Conservation (phyloP, 129 eudicot species). For the Daucus carota region DH1_v3.0 NC_030388.2:14382501-14383000, state of each 20-base stretch:
- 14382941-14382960: not conserved
- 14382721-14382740: not conserved
- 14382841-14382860: slow-evolving; percentile 61
- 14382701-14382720: not conserved
- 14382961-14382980: not conserved
- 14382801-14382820: slow-evolving; percentile 57
- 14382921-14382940: not conserved
- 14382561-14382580: not conserved
- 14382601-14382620: not conserved
- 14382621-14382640: not conserved
- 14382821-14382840: slow-evolving; percentile 68
- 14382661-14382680: not conserved
- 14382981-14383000: not conserved
- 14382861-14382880: slow-evolving; percentile 74
- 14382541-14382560: not conserved
- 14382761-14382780: not conserved
- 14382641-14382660: not conserved
- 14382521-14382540: not conserved
- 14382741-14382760: not conserved
- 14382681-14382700: not conserved
- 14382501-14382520: too few species aligned
- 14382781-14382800: not conserved
- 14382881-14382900: slow-evolving; percentile 62
- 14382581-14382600: not conserved
- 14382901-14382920: not conserved